Percentiles rank a stretch among this genome's conserved stretches.
These are phyloP conservation scores for Zygosaccharomyces sapae DNA, from an alignment of 1,139 yeast species.

Conservation along the genomic window DNA sequence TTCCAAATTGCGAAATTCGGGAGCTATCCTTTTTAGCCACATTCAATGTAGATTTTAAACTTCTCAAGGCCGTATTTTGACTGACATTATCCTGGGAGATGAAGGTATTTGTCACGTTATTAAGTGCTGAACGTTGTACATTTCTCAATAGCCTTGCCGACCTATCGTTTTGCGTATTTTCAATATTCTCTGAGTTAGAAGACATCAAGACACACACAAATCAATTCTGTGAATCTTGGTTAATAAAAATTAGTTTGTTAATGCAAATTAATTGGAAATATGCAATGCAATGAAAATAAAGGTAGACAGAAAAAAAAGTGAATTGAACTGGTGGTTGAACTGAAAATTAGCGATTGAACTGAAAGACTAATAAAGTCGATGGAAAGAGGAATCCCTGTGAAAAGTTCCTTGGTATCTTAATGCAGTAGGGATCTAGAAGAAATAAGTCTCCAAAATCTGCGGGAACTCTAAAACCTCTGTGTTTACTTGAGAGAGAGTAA, in stretches of 20 bases:
- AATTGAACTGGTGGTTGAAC: neutral
- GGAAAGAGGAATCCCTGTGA: neutral
- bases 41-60: conserved; percentile 20
- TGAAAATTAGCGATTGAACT: neutral
- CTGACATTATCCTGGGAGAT: conserved; percentile 25
- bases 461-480: conserved; percentile 3
- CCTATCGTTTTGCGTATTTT: conserved; percentile 26
- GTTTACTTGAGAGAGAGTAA: conserved; percentile 1
- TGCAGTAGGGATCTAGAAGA: conserved; percentile 2
- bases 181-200: conserved; percentile 21
- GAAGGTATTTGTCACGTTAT: conserved; percentile 35
- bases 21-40: conserved; percentile 19
- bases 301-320: neutral
- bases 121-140: conserved; percentile 32
- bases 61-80: conserved; percentile 17
- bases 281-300: conserved; percentile 5
- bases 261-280: conserved; percentile 3
- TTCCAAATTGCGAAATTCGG: conserved; percentile 19
- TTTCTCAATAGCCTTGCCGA: conserved; percentile 27
- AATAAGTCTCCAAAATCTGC: conserved; percentile 1
- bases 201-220: conserved; percentile 12
- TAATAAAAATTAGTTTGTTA: neutral
- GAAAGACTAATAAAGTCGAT: neutral
- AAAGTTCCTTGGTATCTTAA: conserved; percentile 2
- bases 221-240: neutral